phyloP scores from a whole-genome alignment of 164 flowering plant genomes.

The Magnolia kwangsiensis region DNA sequence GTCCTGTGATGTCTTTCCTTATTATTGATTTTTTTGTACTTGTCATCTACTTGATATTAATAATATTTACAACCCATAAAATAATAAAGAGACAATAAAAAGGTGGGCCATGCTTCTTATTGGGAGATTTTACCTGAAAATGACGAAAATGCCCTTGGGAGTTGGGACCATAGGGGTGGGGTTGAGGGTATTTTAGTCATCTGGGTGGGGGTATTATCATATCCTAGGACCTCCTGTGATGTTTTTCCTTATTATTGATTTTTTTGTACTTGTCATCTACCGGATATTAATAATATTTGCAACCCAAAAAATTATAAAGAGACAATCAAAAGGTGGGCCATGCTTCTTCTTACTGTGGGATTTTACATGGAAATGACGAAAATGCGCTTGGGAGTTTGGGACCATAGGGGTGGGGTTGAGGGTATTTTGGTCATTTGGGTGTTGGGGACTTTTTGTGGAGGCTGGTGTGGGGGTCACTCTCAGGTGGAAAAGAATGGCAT shows the following conservation, averaged over 20 bases:
- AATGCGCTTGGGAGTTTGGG: background rate
- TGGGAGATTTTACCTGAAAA: background rate
- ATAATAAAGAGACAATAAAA: background rate
- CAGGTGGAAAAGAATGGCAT: background rate
- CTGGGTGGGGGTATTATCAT: background rate
- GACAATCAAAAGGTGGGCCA: background rate
- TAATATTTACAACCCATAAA: slow-evolving; percentile 1
- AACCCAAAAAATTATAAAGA: background rate
- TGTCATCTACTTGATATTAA: background rate
- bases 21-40: slow-evolving; percentile 4
- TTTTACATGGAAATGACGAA: background rate
- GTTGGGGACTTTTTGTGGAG: background rate
- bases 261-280: background rate
- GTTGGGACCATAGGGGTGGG: no score
- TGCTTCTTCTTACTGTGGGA: background rate
- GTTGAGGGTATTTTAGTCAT: background rate
- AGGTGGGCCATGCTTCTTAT: background rate
- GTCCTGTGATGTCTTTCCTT: background rate
- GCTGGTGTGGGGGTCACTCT: background rate
- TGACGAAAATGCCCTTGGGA: background rate
- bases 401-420: background rate
- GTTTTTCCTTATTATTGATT: background rate
- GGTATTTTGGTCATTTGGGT: background rate
- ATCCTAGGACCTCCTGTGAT: slow-evolving; percentile 4
- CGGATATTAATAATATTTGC: background rate